These are phyloP conservation scores for Suillus weaverae DNA, from an alignment of 768 basidiomycete species.

Conservation along the genomic window DNA sequence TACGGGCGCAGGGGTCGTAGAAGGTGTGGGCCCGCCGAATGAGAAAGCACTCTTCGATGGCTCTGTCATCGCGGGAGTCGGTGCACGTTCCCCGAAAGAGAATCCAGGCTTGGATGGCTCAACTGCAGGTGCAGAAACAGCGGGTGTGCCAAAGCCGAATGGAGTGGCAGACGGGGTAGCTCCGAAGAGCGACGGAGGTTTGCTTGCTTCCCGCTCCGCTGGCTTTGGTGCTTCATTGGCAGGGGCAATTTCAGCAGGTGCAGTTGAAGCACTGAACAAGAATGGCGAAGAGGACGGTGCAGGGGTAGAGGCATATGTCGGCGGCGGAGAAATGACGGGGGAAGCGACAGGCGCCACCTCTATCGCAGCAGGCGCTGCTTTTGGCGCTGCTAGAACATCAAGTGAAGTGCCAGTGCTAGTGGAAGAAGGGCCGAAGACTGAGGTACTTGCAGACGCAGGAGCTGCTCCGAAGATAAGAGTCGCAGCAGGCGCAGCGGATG, in stretches of 20 bases:
- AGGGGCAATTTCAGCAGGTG: conserved; percentile 22
- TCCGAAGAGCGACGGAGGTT: neutral
- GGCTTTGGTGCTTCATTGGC: conserved; percentile 13
- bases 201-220: conserved; percentile 10
- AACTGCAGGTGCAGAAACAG: neutral
- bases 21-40: conserved; percentile 29
- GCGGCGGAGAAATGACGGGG: conserved; percentile 10
- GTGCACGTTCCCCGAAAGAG: conserved; percentile 27
- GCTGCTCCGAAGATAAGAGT: conserved; percentile 12
- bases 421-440: conserved; percentile 13
- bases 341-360: conserved; percentile 20
- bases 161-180: conserved; percentile 10
- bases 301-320: conserved; percentile 4
- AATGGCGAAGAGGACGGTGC: conserved; percentile 22
- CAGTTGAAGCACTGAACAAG: conserved; percentile 27
- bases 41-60: conserved; percentile 34
- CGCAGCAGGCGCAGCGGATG: conserved; percentile 1
- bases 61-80: conserved; percentile 21
- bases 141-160: conserved; percentile 9
- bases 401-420: conserved; percentile 16
- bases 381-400: neutral
- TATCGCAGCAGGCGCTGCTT: conserved; percentile 9
- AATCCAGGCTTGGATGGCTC: conserved; percentile 14
- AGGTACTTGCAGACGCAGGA: conserved; percentile 7
- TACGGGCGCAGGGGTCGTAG: conserved; percentile 9